phyloP scores from a whole-genome alignment of 768 basidiomycete genomes.

The Pleurotus ostreatus region DNA sequence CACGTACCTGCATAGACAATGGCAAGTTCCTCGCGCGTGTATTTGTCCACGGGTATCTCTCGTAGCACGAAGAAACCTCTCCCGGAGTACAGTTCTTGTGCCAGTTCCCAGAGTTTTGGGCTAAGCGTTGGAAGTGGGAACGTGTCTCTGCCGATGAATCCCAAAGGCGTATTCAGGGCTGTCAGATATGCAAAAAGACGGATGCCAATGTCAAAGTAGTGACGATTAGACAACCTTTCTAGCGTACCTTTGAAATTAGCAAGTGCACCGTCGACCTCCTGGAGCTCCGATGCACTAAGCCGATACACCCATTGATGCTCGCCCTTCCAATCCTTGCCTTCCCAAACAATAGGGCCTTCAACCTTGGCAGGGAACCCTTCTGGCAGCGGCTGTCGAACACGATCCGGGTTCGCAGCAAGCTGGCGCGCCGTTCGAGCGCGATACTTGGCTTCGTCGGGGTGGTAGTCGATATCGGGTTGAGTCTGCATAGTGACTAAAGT shows the following conservation, averaged over 20 bases:
- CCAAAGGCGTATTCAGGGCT: constrained; percentile 27
- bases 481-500: constrained; percentile 12
- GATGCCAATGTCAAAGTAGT: too few species aligned
- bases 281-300: constrained; percentile 27
- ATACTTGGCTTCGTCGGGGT: constrained; percentile 36
- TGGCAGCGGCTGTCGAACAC: constrained; percentile 30
- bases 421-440: constrained; percentile 31
- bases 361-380: constrained; percentile 30
- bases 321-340: constrained; percentile 36
- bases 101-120: constrained; percentile 28
- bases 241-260: constrained; percentile 33
- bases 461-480: constrained; percentile 40
- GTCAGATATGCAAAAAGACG: not conserved
- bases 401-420: constrained; percentile 31
- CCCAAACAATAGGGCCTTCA: constrained; percentile 40
- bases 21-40: constrained; percentile 33
- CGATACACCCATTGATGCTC: constrained; percentile 41
- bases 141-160: constrained; percentile 31
- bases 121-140: constrained; percentile 42
- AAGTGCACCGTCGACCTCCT: constrained; percentile 36
- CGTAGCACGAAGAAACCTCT: constrained; percentile 47
- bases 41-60: constrained; percentile 39
- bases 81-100: constrained; percentile 38
- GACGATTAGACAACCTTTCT: not conserved
- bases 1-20: constrained; percentile 40